A percentile compares a stretch with the other conserved stretches of the same genome.
These are phyloP conservation scores for Colletotrichum tabaci DNA, from an alignment of 2,329 filamentous ascomycete species.

Conservation along the genomic window DNA sequence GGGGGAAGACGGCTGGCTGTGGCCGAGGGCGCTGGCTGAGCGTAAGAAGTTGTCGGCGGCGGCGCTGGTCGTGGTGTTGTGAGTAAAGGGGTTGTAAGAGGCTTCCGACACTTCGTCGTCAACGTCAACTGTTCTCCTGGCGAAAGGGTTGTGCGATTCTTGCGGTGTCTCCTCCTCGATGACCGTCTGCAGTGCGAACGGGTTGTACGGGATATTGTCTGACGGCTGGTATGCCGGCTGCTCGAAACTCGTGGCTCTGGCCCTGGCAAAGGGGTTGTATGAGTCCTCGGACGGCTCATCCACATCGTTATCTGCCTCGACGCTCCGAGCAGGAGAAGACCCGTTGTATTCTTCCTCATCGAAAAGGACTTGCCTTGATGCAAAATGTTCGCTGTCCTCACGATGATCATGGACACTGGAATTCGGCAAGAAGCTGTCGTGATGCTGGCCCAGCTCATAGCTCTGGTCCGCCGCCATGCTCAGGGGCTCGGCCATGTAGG, in stretches of 20 bases:
- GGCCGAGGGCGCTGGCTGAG: slow-evolving; percentile 15
- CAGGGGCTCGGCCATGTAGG: slow-evolving; percentile 19
- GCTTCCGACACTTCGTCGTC: not conserved
- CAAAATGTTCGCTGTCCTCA: not conserved
- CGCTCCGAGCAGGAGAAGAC: slow-evolving; percentile 33
- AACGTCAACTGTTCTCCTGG: not conserved
- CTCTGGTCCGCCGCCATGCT: slow-evolving; percentile 17
- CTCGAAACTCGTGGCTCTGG: not conserved
- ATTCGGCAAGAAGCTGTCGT: not conserved
- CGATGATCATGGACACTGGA: not conserved
- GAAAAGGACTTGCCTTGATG: slow-evolving; percentile 15
- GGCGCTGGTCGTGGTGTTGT: slow-evolving; percentile 25
- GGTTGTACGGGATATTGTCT: slow-evolving; percentile 24
- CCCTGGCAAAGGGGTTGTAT: slow-evolving; percentile 27
- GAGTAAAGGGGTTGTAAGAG: slow-evolving; percentile 21
- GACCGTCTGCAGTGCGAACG: slow-evolving; percentile 15
- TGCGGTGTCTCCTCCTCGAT: not conserved
- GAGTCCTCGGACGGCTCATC: slow-evolving; percentile 1
- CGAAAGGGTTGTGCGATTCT: slow-evolving; percentile 11
- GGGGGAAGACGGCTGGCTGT: slow-evolving; percentile 3
- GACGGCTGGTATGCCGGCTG: slow-evolving; percentile 6
- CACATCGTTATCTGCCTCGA: slow-evolving; percentile 16
- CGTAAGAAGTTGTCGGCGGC: slow-evolving; percentile 32
- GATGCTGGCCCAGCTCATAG: not conserved
- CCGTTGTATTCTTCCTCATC: slow-evolving; percentile 1